These are phyloP conservation scores for Spathaspora girioi DNA, from an alignment of 805 yeast genomes.

Conservation along the genomic window DNA sequence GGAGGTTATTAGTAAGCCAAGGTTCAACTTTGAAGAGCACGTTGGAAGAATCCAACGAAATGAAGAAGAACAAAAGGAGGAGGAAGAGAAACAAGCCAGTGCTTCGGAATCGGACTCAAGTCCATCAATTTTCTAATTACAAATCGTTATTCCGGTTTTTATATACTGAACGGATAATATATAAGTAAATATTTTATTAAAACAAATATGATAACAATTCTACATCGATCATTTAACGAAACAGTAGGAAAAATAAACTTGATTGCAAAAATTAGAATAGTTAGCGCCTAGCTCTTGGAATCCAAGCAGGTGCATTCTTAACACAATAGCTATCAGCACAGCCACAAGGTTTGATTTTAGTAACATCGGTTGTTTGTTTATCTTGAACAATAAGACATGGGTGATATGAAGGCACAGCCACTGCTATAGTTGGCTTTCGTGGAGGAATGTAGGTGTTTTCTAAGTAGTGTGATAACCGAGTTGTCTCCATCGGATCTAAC, in stretches of 20 bases:
- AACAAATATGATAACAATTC: not conserved
- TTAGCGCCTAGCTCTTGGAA: constrained; percentile 24
- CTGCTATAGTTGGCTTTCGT: constrained; percentile 7
- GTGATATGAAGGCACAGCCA: constrained; percentile 45
- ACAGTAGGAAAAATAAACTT: not conserved
- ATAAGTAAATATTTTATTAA: too few species aligned
- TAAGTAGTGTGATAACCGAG: constrained; percentile 31
- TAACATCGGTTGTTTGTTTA: constrained; percentile 42
- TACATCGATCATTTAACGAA: not conserved
- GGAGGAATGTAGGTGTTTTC: constrained; percentile 50
- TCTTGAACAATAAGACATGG: constrained; percentile 60
- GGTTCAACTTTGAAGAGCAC: not conserved
- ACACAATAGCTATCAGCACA: constrained; percentile 40
- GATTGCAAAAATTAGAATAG: not conserved
- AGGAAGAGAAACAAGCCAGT: not conserved
- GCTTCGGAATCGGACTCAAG: not conserved
- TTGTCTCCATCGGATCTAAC: constrained; percentile 37
- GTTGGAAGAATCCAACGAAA: not conserved
- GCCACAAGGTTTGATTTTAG: constrained; percentile 36
- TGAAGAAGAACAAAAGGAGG: not conserved
- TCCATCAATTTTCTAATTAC: not conserved
- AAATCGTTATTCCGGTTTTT: not conserved
- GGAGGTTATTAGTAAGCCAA: constrained; percentile 3
- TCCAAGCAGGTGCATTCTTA: constrained; percentile 38
- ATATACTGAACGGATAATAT: not conserved